Evolutionary conservation across 495 filamentous ascomycete genomes (phyloP), one percentile per base, ranked within the genome.

Genomic region (Penicillium psychrofluorescens): DNA sequence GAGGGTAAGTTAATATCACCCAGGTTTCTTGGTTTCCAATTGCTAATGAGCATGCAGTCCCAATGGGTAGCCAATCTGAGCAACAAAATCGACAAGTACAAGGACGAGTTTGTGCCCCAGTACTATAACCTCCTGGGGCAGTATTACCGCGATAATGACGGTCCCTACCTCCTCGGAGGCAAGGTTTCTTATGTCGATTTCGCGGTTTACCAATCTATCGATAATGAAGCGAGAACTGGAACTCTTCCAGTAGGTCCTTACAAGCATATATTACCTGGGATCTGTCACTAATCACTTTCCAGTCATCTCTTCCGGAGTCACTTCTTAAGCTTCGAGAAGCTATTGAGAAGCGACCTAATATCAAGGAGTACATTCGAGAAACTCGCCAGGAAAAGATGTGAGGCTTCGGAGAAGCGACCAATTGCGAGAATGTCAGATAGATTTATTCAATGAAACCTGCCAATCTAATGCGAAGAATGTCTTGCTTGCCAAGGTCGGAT

Each of bases 171-270:
- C 7, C 35, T 67, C 9, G 63, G 63, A 0, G 49, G 62, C 10
- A 55, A 38, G 36, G 40, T 61, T 10, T 63, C 61, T 6, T 67
- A 67, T 41, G 53, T 33, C 8, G 63, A 67, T 46, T 67, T 67
- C 52, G 63, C 63, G 9, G 40, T 66, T 12, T 66, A 56, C 41
- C 60, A 62, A 37, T 54, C 55, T 13, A 57, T 66, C 22, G 58
- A 66, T 38, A 60, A 62, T 22, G 58, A 66, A 37, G 22, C 15
- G 22, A 43, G 49, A 40, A 51, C 49, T 27, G 49, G 44, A 12
- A 51, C 49, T 11, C 39, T 51, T 46, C 49, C 49, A 11, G 49
- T 51, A 43, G 7, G 29, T 33, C 9, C 11, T 30, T n/a, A 6
- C 11, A 11, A 28, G 8, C 31, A 13, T 29, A 11, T 38, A 12